Percentiles rank a stretch among this genome's conserved stretches.
Evolutionary conservation across 1,139 yeast species (phyloP).

Genomic region (Geotrichum histeridarum): DNA sequence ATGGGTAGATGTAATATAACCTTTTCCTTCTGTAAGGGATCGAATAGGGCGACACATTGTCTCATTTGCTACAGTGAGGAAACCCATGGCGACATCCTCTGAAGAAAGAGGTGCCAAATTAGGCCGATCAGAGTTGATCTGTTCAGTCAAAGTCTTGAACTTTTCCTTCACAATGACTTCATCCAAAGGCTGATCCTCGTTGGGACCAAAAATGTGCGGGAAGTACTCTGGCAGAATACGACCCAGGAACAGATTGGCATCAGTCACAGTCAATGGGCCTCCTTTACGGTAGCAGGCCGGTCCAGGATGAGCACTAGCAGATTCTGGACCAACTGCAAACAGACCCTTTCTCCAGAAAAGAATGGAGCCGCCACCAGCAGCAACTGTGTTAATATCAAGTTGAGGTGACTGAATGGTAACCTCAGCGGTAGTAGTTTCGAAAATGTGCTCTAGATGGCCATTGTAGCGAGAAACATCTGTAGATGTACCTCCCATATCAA

Average conservation of each 20-base stretch:
- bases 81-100: constrained; percentile 49
- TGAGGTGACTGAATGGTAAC: constrained; percentile 55
- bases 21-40: constrained; percentile 49
- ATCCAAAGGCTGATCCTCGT: constrained; percentile 48
- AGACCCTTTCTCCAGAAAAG: constrained; percentile 48
- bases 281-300: constrained; percentile 57
- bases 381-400: constrained; percentile 53
- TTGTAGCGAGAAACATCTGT: constrained; percentile 52
- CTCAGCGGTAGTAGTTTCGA: constrained; percentile 52
- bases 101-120: constrained; percentile 33
- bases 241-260: constrained; percentile 51
- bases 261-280: constrained; percentile 54
- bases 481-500: constrained; percentile 60
- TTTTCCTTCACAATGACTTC: constrained; percentile 39
- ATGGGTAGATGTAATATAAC: constrained; percentile 42
- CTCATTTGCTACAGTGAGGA: constrained; percentile 48
- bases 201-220: constrained; percentile 52
- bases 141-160: constrained; percentile 41
- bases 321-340: constrained; percentile 52
- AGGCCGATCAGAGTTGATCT: constrained; percentile 41
- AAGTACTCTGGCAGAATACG: constrained; percentile 47
- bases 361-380: constrained; percentile 58
- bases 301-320: constrained; percentile 55
- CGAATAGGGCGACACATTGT: constrained; percentile 52
- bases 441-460: constrained; percentile 49